phyloP scores from a whole-genome alignment of 805 yeast genomes.

The Cyberlindnera meyerae region DNA sequence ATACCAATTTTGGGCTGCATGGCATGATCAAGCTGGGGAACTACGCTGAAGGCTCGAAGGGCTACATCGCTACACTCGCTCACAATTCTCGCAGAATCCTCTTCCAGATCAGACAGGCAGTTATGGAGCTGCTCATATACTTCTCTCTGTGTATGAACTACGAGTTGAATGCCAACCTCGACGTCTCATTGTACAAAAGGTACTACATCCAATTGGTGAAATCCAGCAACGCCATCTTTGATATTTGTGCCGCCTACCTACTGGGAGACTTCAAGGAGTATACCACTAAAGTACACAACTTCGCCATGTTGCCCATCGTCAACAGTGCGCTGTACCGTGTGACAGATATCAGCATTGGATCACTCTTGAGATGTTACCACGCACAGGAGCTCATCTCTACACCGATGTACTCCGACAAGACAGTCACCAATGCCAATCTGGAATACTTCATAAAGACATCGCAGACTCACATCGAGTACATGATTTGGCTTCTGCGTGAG shows the following conservation, averaged over 20 bases:
- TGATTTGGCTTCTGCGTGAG: slow-evolving; percentile 6
- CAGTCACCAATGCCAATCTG: neutral
- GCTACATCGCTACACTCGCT: slow-evolving; percentile 5
- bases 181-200: slow-evolving; percentile 9
- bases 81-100: slow-evolving; percentile 12
- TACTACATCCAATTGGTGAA: slow-evolving; percentile 2
- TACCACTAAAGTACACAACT: slow-evolving; percentile 7
- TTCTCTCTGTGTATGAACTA: slow-evolving; percentile 11
- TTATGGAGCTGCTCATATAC: slow-evolving; percentile 11
- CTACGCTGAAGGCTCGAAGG: slow-evolving; percentile 6
- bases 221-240: slow-evolving; percentile 3
- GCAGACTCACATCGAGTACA: slow-evolving; percentile 2
- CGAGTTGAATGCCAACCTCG: slow-evolving; percentile 14
- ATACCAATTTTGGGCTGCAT: slow-evolving; percentile 8
- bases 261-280: slow-evolving; percentile 8
- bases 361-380: slow-evolving; percentile 14
- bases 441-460: slow-evolving; percentile 4
- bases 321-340: slow-evolving; percentile 6
- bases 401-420: slow-evolving; percentile 1
- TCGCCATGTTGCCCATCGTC: slow-evolving; percentile 13
- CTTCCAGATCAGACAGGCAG: slow-evolving; percentile 8
- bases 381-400: slow-evolving; percentile 14
- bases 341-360: slow-evolving; percentile 1
- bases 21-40: slow-evolving; percentile 3
- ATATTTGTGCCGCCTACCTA: slow-evolving; percentile 10